Base-by-base conservation (phyloP, 2,329 filamentous ascomycete genomes). In the Neophaeococcomyces aloes region DNA sequence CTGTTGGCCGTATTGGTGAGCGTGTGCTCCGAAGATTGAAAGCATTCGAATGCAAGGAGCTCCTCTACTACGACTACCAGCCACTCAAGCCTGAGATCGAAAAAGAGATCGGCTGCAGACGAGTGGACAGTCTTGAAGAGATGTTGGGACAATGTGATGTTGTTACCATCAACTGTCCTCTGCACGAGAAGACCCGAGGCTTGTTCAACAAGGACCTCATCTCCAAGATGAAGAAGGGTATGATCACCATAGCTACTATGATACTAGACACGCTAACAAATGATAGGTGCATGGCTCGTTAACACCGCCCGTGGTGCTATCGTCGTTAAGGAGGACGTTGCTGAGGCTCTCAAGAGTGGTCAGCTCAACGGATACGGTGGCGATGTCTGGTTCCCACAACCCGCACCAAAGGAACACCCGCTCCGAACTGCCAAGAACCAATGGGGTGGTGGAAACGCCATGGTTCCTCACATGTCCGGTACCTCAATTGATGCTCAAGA, bases 61-160 rank as follows among this genome's bases (percentile, higher is more conserved):
- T 98, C 39, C 79, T 96, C 53, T 98, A 98, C 84, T 96, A 85
- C 66, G 91, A 98, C 74, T 98, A 98, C 83, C 91, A 98, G 77
- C 87, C 89, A 41, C 76, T 98, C 53, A 75, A 70, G 48, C 61
- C 86, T 48, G 87, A 94, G 73, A 74, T 79, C 59, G 88, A 96
- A 79, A 79, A 83, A 69, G 89, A 95, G 75, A 96, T 96, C 69
- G 89, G 89, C 65, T 88, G 82, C 78, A 78, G 86, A 60, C 80
- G 91, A 50, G 87, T 96, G 48, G 83, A 89, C 38, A 76, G 65
- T 60, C 80, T 98, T 60, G 88, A 95, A 75, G 89, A 96, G 67
- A 82, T 98, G 79, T 70, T 98, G 51, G 75, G 78, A 31, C 86
- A 94, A 75, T 96, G 89, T 66, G 91, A 96, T 58, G 78, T 96